Evolutionary conservation across 2,329 filamentous ascomycete species (phyloP).

Genomic region (Aspergillus proliferans): DNA sequence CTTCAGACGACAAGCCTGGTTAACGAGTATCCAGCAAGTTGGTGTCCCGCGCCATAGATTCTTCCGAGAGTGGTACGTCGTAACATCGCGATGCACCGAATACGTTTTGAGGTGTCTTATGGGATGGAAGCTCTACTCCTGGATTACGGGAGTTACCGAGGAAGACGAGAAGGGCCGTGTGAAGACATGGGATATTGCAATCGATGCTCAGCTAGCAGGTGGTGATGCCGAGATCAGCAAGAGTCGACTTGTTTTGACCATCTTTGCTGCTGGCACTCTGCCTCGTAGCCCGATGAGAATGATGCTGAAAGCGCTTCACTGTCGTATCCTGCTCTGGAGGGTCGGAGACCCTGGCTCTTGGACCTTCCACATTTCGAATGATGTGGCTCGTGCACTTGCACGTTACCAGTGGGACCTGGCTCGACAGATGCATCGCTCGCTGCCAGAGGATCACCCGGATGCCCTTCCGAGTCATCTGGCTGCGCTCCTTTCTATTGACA

Average conservation of each 20-base stretch:
- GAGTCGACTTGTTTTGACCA: conserved; percentile 74
- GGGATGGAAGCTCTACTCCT: conserved; percentile 69
- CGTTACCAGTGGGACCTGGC: conserved; percentile 76
- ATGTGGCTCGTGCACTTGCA: conserved; percentile 67
- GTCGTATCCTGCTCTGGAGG: conserved; percentile 83
- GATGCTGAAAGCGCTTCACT: conserved; percentile 88
- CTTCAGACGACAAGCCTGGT: conserved; percentile 81
- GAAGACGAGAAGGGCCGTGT: conserved; percentile 81
- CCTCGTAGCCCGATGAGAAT: conserved; percentile 74
- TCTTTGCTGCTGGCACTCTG: conserved; percentile 81
- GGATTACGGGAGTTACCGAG: conserved; percentile 70
- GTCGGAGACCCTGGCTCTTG: conserved; percentile 60
- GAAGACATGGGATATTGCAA: conserved; percentile 87
- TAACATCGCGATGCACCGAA: conserved; percentile 74
- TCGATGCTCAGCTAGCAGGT: conserved; percentile 87
- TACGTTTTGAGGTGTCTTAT: conserved; percentile 72
- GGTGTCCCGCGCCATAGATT: conserved; percentile 87
- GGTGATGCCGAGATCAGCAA: conserved; percentile 86
- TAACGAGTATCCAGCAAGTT: conserved; percentile 85
- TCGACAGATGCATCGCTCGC: conserved; percentile 50
- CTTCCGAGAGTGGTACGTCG: conserved; percentile 73
- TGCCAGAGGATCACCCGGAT: conserved; percentile 53
- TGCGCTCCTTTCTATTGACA: conserved; percentile 68
- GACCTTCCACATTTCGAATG: conserved; percentile 58
- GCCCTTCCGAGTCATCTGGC: conserved; percentile 70